phyloP scores from a whole-genome alignment of 352 stramenopile species.

The Globisporangium splendens region DNA sequence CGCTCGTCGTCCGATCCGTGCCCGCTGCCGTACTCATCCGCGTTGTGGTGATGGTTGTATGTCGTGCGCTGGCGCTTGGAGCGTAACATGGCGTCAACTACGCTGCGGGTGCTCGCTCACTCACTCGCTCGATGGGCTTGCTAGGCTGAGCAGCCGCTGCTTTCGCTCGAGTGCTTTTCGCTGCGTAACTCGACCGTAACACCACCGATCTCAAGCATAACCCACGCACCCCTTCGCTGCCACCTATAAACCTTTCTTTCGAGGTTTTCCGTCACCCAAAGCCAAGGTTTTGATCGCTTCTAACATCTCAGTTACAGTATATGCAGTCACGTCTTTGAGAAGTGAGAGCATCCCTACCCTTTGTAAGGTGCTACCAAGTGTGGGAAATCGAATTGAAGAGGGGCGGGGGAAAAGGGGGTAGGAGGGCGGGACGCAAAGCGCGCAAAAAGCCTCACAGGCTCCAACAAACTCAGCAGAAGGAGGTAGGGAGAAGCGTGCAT shows the following conservation, averaged over 20 bases:
- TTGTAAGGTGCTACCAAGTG: background rate
- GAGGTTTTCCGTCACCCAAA: background rate
- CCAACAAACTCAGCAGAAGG: background rate
- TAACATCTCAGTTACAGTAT: background rate
- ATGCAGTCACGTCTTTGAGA: background rate
- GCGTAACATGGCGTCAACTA: background rate
- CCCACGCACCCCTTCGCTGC: background rate
- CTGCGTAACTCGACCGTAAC: background rate
- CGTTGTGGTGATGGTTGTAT: background rate
- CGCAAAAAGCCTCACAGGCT: background rate
- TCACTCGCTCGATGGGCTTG: no score
- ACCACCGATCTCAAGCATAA: background rate
- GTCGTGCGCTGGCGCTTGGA: background rate
- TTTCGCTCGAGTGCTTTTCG: background rate
- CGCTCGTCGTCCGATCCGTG: constrained; percentile 14
- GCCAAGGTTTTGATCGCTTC: background rate
- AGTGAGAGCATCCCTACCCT: background rate
- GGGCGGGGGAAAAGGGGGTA: background rate
- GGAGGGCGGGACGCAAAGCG: background rate
- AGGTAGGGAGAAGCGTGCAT: background rate
- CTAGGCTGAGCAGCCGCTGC: no score
- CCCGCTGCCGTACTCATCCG: background rate
- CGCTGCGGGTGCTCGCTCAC: no score
- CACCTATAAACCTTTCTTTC: background rate
- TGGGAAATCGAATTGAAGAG: background rate